A percentile compares a stretch with the other conserved stretches of the same genome.
phyloP scores from a whole-genome alignment of 169 alveolate species.

The Ichthyophthirius multifiliis region DNA sequence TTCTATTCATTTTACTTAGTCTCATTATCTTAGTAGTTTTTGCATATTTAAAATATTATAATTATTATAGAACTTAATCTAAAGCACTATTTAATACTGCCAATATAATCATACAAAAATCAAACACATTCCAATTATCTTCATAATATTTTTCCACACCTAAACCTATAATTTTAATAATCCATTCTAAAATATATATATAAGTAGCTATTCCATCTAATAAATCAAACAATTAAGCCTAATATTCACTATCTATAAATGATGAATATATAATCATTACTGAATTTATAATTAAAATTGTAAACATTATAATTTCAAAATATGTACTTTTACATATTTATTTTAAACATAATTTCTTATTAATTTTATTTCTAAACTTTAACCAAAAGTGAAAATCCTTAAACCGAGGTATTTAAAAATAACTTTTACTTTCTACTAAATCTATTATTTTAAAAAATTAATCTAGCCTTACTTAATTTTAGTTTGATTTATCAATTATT shows the following conservation, averaged over 20 bases:
- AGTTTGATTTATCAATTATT: neutral
- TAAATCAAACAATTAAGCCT: neutral
- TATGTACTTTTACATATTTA: neutral
- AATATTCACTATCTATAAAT: too few species aligned
- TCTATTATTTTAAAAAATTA: constrained; percentile 1
- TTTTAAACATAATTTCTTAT: neutral
- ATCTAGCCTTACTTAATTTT: neutral
- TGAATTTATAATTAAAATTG: neutral
- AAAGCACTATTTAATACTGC: neutral
- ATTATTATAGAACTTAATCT: neutral
- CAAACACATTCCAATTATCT: constrained; percentile 15
- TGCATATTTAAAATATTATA: neutral
- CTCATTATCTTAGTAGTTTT: neutral
- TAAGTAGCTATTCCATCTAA: neutral
- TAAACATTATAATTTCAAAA: neutral
- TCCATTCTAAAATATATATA: neutral
- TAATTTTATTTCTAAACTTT: neutral
- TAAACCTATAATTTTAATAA: neutral
- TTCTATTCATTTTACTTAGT: constrained; percentile 1
- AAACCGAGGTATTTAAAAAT: neutral
- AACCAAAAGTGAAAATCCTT: neutral
- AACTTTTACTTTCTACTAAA: neutral
- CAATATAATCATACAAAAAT: neutral
- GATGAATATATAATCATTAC: neutral
- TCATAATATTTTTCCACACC: constrained; percentile 16